Evolutionary conservation across 495 filamentous ascomycete species (phyloP).

Genomic region (Aspergillus indologenus): DNA sequence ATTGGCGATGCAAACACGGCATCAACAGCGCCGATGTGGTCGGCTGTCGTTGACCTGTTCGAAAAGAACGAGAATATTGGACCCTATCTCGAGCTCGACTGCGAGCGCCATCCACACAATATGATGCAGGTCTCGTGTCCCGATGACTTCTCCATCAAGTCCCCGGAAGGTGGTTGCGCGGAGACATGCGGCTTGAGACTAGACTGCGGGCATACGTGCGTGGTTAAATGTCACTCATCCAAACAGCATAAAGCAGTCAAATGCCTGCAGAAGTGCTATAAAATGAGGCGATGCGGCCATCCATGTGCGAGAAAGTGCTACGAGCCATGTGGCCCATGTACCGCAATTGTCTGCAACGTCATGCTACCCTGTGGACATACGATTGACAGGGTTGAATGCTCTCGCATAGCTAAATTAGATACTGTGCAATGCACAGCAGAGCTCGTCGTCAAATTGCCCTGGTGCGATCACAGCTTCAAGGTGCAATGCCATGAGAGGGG

Average conservation of each 20-base stretch:
- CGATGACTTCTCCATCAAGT: slow-evolving; percentile 54
- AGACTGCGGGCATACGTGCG: slow-evolving; percentile 2
- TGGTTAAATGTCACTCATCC: slow-evolving; percentile 6
- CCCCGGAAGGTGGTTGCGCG: slow-evolving; percentile 68
- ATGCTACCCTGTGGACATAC: slow-evolving; percentile 4
- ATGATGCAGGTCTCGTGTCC: slow-evolving; percentile 51
- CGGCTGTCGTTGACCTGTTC: slow-evolving; percentile 53
- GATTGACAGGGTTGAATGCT: background rate
- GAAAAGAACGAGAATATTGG: slow-evolving; percentile 50
- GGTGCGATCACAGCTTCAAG: slow-evolving; percentile 3
- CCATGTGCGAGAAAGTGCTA: background rate
- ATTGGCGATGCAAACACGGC: slow-evolving; percentile 64
- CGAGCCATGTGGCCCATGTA: slow-evolving; percentile 3
- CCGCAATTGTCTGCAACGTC: background rate
- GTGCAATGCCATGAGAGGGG: background rate
- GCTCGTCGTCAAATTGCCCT: background rate
- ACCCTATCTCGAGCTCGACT: slow-evolving; percentile 52
- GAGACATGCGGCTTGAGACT: slow-evolving; percentile 47
- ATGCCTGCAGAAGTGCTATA: slow-evolving; percentile 1
- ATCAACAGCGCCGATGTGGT: slow-evolving; percentile 62
- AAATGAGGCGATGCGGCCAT: slow-evolving; percentile 1
- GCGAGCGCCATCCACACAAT: slow-evolving; percentile 60
- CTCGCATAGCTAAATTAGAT: background rate
- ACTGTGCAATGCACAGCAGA: background rate
- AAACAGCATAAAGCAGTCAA: slow-evolving; percentile 5